Base-by-base conservation (phyloP, 2,329 filamentous ascomycete species). In the Cercospora zeae-maydis region DNA sequence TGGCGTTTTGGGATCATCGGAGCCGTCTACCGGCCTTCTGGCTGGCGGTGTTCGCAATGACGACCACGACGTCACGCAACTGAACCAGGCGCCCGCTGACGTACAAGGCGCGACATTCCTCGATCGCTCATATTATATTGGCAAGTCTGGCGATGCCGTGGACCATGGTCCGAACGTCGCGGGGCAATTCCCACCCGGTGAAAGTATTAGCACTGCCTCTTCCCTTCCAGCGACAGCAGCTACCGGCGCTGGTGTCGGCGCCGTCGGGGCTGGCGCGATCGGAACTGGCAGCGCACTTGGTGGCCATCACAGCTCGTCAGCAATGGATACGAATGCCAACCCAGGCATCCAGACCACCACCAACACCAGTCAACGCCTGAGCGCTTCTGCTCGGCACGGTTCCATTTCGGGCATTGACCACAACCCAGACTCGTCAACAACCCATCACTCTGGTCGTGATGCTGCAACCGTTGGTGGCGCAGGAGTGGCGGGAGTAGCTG, bases 381-480 rank as follows among this genome's bases (percentile, higher is more conserved):
- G 16, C 9, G 47, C 45, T 27, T 54, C 56, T 31, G 58, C 63
- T 37, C 73, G 74, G 55, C 68, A 73, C 39, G 73, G 72, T 31
- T 70, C 72, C n/a, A 37, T 61, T 49, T 59, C 63, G 36, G 37
- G 37, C 19, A 37, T 21, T 13, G 14, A 24, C 5, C 45, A 24
- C 33, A 45, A 59, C n/a, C 56, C 37, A 19, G 59, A 33, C 21
- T 53, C 33, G 9, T 33, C 45, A 7, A 52, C 31, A 13, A 36
- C 24, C 14, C 33, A 51, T 8, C 73, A 75, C 49, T 67, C 73
- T 37, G 73, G 72, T 36, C 71, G 73, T 21, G 71, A 77, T 61
- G 72, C 72, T 10, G 74, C 72, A 9, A 30, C 74, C 2, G 74
- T 63, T 30, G 74, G 69, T 47, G 75, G 73, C 14, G 71, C n/a